phyloP scores from a whole-genome alignment of 768 basidiomycete species.

The Rhizopogon vinicolor region DNA sequence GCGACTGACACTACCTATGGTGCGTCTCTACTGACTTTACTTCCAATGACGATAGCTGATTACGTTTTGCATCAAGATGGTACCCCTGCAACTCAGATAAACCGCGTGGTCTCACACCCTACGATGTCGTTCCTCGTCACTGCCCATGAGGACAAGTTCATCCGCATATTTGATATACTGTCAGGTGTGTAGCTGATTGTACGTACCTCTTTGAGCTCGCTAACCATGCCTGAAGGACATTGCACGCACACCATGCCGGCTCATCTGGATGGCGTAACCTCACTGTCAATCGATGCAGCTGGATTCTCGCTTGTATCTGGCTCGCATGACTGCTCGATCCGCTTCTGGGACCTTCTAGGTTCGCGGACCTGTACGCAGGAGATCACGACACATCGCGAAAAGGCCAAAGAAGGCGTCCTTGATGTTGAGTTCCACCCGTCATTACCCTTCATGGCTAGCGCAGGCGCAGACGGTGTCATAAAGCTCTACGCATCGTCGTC shows the following conservation, averaged over 20 bases:
- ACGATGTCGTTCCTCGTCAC: slow-evolving; percentile 85
- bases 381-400: slow-evolving; percentile 82
- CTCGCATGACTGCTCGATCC: slow-evolving; percentile 90
- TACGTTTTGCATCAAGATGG: slow-evolving; percentile 45
- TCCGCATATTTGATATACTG: slow-evolving; percentile 81
- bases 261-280: slow-evolving; percentile 90
- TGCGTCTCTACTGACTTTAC: slow-evolving; percentile 19
- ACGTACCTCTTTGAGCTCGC: background rate
- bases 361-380: slow-evolving; percentile 84
- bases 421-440: slow-evolving; percentile 83
- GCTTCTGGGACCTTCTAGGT: slow-evolving; percentile 91
- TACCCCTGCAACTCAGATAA: slow-evolving; percentile 74
- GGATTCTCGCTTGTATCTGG: slow-evolving; percentile 87
- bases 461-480: slow-evolving; percentile 93
- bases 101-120: slow-evolving; percentile 84
- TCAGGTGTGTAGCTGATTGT: slow-evolving; percentile 53
- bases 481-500: slow-evolving; percentile 88
- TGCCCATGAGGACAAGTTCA: slow-evolving; percentile 91
- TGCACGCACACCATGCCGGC: slow-evolving; percentile 88
- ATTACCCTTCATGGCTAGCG: slow-evolving; percentile 84
- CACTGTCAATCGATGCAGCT: slow-evolving; percentile 81
- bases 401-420: slow-evolving; percentile 86
- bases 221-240: slow-evolving; percentile 46
- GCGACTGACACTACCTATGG: slow-evolving; percentile 59
- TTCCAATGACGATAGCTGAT: background rate